Evolutionary conservation across 2,329 filamentous ascomycete species (phyloP).

Genomic region (Clarireedia homoeocarpa): DNA sequence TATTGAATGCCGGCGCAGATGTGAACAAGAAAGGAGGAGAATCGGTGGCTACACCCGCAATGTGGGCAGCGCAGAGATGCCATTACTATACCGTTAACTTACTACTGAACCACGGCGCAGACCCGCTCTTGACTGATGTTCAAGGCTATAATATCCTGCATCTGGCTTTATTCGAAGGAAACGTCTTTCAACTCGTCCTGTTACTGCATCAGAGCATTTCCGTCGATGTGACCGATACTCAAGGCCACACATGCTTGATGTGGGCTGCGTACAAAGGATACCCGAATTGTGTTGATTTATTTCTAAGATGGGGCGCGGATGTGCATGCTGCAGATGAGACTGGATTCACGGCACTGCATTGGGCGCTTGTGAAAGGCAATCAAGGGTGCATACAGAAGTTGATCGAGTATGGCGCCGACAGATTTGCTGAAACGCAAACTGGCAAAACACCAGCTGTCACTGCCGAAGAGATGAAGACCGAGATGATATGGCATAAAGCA

Average conservation of each 20-base stretch:
- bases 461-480: conserved; percentile 84
- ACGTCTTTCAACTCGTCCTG: conserved; percentile 80
- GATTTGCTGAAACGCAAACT: conserved; percentile 80
- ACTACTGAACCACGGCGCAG: conserved; percentile 82
- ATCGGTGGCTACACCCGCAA: conserved; percentile 84
- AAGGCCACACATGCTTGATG: conserved; percentile 92
- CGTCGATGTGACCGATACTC: conserved; percentile 81
- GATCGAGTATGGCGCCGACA: conserved; percentile 89
- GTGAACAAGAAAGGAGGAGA: conserved; percentile 95
- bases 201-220: conserved; percentile 92
- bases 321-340: conserved; percentile 86
- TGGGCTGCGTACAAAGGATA: conserved; percentile 99
- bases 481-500: conserved; percentile 72
- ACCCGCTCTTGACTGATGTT: conserved; percentile 84
- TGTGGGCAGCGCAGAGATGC: conserved; percentile 95
- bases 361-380: conserved; percentile 91
- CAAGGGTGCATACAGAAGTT: conserved; percentile 86
- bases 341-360: conserved; percentile 90
- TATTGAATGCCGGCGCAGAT: conserved; percentile 70
- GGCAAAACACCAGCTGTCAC: conserved; percentile 86
- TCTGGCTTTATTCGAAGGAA: conserved; percentile 94
- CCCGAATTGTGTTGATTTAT: conserved; percentile 83
- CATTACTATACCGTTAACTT: conserved; percentile 96
- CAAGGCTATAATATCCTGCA: conserved; percentile 98
- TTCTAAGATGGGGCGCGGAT: conserved; percentile 90